A percentile compares a stretch with the other conserved stretches of the same genome.
phyloP scores from a whole-genome alignment of 2,329 filamentous ascomycete species.

The Helotiales sp. region DNA sequence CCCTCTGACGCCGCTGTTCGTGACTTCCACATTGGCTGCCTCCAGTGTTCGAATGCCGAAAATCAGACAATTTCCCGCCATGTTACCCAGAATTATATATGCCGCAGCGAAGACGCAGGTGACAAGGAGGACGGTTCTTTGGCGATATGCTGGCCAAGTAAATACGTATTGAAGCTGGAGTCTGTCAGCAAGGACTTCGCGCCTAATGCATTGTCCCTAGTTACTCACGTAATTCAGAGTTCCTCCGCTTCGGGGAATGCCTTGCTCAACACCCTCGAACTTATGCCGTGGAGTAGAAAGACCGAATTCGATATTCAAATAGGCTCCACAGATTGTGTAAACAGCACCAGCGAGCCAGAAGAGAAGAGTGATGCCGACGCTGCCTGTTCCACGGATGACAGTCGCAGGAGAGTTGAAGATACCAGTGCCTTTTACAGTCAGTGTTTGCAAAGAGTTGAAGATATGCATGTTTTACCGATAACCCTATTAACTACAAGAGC shows the following conservation, averaged over 20 bases:
- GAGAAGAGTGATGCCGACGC: slow-evolving; percentile 22
- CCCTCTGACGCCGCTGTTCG: slow-evolving; percentile 48
- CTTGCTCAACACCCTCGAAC: slow-evolving; percentile 22
- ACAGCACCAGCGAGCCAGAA: slow-evolving; percentile 27
- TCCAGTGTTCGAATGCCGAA: slow-evolving; percentile 50
- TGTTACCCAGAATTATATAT: slow-evolving; percentile 49
- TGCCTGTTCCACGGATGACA: slow-evolving; percentile 21
- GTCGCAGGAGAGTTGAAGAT: slow-evolving; percentile 36
- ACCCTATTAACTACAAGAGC: slow-evolving; percentile 27
- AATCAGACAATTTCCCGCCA: slow-evolving; percentile 54
- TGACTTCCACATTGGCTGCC: slow-evolving; percentile 42
- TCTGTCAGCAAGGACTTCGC: neutral
- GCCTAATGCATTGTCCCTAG: no score
- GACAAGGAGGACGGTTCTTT: slow-evolving; percentile 44
- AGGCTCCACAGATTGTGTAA: slow-evolving; percentile 19
- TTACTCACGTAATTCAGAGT: slow-evolving; percentile 52
- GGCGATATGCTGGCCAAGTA: slow-evolving; percentile 35
- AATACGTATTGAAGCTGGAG: slow-evolving; percentile 47
- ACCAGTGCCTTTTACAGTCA: slow-evolving; percentile 29
- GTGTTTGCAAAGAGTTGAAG: neutral
- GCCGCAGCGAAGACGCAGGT: slow-evolving; percentile 50
- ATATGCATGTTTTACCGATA: slow-evolving; percentile 7
- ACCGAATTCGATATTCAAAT: slow-evolving; percentile 51
- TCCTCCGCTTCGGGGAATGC: slow-evolving; percentile 52
- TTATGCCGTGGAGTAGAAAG: slow-evolving; percentile 48